A percentile compares a stretch with the other conserved stretches of the same genome.
phyloP scores from a whole-genome alignment of 2,329 filamentous ascomycete genomes.

The Pseudocercospora ulei region DNA sequence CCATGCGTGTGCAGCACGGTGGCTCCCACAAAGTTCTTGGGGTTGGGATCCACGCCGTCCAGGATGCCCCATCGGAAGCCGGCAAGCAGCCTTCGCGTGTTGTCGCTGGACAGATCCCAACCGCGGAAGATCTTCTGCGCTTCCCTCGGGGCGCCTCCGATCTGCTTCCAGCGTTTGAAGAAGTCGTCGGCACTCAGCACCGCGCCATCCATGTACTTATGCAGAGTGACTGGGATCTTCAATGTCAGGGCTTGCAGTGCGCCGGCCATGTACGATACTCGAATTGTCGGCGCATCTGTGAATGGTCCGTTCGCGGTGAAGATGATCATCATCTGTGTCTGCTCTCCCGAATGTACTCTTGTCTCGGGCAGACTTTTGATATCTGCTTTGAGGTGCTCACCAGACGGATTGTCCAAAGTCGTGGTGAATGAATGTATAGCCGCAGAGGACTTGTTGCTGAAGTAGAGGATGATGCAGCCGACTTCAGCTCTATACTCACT shows the following conservation, averaged over 20 bases:
- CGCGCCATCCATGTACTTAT: conserved; percentile 95
- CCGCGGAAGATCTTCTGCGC: conserved; percentile 72
- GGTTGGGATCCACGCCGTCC: conserved; percentile 78
- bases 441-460: conserved; percentile 83
- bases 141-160: conserved; percentile 78
- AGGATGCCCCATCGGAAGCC: conserved; percentile 87
- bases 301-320: conserved; percentile 81
- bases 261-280: conserved; percentile 88
- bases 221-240: conserved; percentile 75
- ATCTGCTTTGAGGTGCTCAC: conserved; percentile 68
- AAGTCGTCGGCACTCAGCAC: conserved; percentile 84
- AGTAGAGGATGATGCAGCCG: conserved; percentile 90
- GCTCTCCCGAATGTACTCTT: conserved; percentile 60
- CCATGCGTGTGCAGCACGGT: conserved; percentile 75
- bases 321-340: conserved; percentile 89
- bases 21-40: conserved; percentile 85
- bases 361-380: conserved; percentile 82
- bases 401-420: conserved; percentile 66
- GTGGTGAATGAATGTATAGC: conserved; percentile 87
- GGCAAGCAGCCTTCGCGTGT: conserved; percentile 62
- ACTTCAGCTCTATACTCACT: conserved; percentile 94
- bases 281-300: conserved; percentile 74
- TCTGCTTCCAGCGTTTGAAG: conserved; percentile 99
- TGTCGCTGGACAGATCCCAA: conserved; percentile 57
- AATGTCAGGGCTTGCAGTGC: conserved; percentile 86